A percentile compares a stretch with the other conserved stretches of the same genome.
These are phyloP conservation scores for Pythium phragmitis DNA, from an alignment of 352 stramenopile genomes.

Conservation along the genomic window DNA sequence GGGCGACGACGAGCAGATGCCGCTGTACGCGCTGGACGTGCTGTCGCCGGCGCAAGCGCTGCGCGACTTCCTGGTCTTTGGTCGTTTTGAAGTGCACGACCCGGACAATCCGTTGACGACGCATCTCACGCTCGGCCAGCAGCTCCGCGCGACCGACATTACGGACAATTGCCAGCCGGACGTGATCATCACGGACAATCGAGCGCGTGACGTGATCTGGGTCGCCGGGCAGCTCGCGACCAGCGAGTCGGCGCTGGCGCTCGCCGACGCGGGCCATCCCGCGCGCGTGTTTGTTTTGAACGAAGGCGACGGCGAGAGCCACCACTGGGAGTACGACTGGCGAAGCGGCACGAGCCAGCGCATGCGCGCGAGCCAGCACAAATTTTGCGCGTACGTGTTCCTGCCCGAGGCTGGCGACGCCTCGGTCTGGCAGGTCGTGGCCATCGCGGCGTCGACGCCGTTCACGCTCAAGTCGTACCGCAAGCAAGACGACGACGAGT, in stretches of 20 bases:
- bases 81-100: slow-evolving; percentile 39
- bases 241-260: slow-evolving; percentile 3
- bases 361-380: slow-evolving; percentile 38
- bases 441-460: slow-evolving; percentile 31
- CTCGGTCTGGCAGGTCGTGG: slow-evolving; percentile 33
- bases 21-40: slow-evolving; percentile 17
- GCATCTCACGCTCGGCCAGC: slow-evolving; percentile 27
- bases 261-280: not conserved
- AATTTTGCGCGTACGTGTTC: slow-evolving; percentile 47
- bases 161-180: slow-evolving; percentile 17
- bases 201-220: slow-evolving; percentile 24
- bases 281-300: slow-evolving; percentile 28
- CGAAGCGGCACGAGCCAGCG: slow-evolving; percentile 52
- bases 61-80: slow-evolving; percentile 28
- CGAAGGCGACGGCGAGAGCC: slow-evolving; percentile 34
- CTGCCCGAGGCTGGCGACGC: slow-evolving; percentile 4
- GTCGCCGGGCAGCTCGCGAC: slow-evolving; percentile 18
- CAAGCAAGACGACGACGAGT: slow-evolving; percentile 36
- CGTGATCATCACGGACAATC: slow-evolving; percentile 26
- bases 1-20: slow-evolving; percentile 22
- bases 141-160: slow-evolving; percentile 16
- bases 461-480: slow-evolving; percentile 43
- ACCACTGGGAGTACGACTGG: slow-evolving; percentile 61
- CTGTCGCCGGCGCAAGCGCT: slow-evolving; percentile 6
- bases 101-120: slow-evolving; percentile 19